A percentile compares a stretch with the other conserved stretches of the same genome.
These are phyloP conservation scores for Colletotrichum agaves DNA, from an alignment of 2,329 filamentous ascomycete genomes.

Conservation along the genomic window DNA sequence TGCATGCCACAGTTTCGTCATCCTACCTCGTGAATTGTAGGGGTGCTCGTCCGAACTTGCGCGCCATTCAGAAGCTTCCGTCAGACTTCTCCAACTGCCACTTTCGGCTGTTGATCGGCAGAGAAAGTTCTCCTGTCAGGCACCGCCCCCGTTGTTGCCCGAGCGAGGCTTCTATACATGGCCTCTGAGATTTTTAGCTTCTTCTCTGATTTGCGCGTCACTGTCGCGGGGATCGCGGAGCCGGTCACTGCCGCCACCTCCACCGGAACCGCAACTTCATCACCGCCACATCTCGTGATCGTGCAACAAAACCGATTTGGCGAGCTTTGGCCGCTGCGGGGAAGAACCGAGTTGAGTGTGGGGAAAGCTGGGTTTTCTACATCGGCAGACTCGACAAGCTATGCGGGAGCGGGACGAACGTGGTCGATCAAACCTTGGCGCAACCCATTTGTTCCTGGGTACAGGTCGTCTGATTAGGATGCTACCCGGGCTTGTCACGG, in stretches of 20 bases:
- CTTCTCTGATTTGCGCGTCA: conserved; percentile 7
- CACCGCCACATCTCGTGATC: conserved; percentile 24
- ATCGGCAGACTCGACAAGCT: conserved; percentile 30
- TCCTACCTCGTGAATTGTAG: not conserved
- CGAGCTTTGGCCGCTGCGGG: conserved; percentile 15
- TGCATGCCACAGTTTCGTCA: conserved; percentile 27
- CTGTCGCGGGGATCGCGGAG: conserved; percentile 32
- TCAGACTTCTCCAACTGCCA: conserved; percentile 20
- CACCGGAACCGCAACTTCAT: conserved; percentile 11
- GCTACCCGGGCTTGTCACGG: not conserved
- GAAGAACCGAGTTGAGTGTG: not conserved
- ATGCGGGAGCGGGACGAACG: conserved; percentile 33
- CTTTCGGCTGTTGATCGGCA: conserved; percentile 22
- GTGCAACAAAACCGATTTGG: conserved; percentile 15
- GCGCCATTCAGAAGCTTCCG: conserved; percentile 26
- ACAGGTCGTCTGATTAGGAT: conserved; percentile 1
- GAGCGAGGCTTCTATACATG: not conserved
- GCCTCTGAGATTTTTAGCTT: not conserved
- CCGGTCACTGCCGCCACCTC: conserved; percentile 9
- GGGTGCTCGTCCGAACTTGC: conserved; percentile 32
- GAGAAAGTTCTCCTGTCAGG: conserved; percentile 18
- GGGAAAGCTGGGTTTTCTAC: not conserved
- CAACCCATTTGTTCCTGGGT: not conserved
- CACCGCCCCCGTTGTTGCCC: conserved; percentile 1
- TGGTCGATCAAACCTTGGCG: conserved; percentile 1